Evolutionary conservation across 352 stramenopile genomes (phyloP).

Genomic region (Globisporangium okanoganense): DNA sequence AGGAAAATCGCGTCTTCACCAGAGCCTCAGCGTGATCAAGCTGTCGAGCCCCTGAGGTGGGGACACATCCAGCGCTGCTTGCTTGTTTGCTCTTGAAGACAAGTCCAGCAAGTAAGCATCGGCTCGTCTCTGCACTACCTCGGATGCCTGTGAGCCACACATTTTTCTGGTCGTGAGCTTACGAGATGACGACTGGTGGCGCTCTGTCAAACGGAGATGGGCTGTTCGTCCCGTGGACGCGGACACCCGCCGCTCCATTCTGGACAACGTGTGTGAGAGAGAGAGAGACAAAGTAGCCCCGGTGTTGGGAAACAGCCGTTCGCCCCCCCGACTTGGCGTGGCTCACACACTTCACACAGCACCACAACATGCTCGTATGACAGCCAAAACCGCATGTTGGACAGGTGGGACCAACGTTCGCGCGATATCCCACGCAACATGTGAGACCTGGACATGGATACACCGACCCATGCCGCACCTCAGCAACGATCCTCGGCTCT

Average conservation of each 20-base stretch:
- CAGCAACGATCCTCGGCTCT: neutral
- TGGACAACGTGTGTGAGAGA: neutral
- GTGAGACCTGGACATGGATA: conserved; percentile 12
- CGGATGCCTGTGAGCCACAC: neutral
- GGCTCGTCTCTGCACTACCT: neutral
- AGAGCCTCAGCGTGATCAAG: neutral
- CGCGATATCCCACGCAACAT: too few relatives aligned
- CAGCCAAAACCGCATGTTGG: conserved; percentile 6
- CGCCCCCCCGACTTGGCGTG: neutral
- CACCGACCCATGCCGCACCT: neutral
- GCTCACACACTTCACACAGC: neutral
- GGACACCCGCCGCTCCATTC: neutral
- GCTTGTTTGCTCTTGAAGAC: neutral
- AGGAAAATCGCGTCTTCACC: neutral
- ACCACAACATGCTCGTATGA: conserved; percentile 4
- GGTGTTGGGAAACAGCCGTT: neutral
- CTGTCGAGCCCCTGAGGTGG: neutral
- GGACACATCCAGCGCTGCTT: neutral
- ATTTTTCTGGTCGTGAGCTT: neutral
- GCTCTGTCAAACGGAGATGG: neutral
- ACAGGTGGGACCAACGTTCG: conserved; percentile 3
- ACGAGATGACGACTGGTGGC: neutral
- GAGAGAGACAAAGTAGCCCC: neutral
- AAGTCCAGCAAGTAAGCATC: neutral
- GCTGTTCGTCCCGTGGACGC: neutral